Conservation (phyloP, 75 land plant genomes). For the Azolla pinnata region DNA sequence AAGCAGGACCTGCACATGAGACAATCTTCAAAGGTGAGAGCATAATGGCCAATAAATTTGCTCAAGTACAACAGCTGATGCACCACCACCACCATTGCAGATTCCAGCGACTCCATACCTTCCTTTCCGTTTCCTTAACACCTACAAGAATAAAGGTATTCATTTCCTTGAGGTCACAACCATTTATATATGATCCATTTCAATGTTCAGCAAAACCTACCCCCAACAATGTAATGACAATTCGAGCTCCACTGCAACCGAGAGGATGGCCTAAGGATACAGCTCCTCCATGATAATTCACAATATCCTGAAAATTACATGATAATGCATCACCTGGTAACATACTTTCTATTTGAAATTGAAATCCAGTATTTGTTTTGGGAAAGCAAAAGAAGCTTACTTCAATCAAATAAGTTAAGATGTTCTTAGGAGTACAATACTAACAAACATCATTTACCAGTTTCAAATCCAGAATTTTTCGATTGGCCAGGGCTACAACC, state of each 20-base stretch:
- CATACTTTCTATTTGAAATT: neutral
- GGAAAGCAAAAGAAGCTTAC: neutral
- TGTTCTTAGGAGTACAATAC: neutral
- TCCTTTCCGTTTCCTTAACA: constrained; percentile 51
- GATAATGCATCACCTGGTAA: no score
- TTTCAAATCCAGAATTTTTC: constrained; percentile 61
- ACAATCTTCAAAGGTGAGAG: no score
- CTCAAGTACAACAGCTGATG: constrained; percentile 69
- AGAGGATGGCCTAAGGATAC: constrained; percentile 96
- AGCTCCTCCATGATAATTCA: constrained; percentile 90
- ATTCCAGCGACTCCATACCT: constrained; percentile 64
- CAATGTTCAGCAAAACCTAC: constrained; percentile 24
- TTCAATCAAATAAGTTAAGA: neutral
- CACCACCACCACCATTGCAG: constrained; percentile 92
- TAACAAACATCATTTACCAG: constrained; percentile 26
- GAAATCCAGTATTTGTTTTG: neutral
- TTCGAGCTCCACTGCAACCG: constrained; percentile 97
- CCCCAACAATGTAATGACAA: constrained; percentile 83
- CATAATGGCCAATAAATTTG: no score
- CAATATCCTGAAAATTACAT: constrained; percentile 43
- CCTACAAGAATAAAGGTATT: constrained; percentile 23
- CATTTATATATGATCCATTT: neutral
- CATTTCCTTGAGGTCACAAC: neutral
- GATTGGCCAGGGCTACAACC: constrained; percentile 21
- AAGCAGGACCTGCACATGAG: no score